A percentile compares a stretch with the other conserved stretches of the same genome.
These are phyloP conservation scores for Ogataea methylovora DNA, from an alignment of 805 yeast species.

Conservation along the genomic window DNA sequence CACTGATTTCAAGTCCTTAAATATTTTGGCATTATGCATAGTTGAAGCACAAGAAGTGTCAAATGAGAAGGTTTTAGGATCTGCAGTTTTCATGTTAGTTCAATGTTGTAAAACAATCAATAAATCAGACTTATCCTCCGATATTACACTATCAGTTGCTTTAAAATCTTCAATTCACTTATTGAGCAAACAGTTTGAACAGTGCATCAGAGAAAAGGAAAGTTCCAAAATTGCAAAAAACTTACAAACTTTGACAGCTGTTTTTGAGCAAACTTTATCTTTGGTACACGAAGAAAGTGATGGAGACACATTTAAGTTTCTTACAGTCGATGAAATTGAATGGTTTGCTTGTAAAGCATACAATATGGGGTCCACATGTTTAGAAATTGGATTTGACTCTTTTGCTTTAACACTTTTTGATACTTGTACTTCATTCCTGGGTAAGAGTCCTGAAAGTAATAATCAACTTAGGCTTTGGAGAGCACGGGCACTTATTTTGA, in stretches of 20 bases:
- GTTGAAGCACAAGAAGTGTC: constrained; percentile 19
- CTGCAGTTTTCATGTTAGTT: not conserved
- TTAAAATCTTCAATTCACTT: constrained; percentile 10
- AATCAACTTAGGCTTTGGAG: not conserved
- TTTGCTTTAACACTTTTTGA: too few species aligned
- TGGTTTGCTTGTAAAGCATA: constrained; percentile 33
- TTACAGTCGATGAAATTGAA: constrained; percentile 24
- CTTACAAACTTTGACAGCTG: not conserved
- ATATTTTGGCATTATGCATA: constrained; percentile 22
- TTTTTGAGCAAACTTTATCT: constrained; percentile 1
- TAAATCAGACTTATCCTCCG: not conserved
- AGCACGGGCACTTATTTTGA: not conserved
- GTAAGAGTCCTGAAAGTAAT: too few species aligned
- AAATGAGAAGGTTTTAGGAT: not conserved
- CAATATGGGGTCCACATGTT: constrained; percentile 22
- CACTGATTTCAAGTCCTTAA: constrained; percentile 2
- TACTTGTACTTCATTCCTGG: too few species aligned
- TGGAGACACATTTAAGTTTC: not conserved
- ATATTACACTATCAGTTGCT: constrained; percentile 5
- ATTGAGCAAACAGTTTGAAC: constrained; percentile 8
- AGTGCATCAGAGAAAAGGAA: not conserved
- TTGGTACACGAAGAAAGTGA: not conserved
- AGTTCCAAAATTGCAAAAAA: not conserved
- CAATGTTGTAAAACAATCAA: not conserved
- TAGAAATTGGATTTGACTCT: too few species aligned